Conservation (phyloP, 768 basidiomycete genomes). For the Boletus insuetus region DNA sequence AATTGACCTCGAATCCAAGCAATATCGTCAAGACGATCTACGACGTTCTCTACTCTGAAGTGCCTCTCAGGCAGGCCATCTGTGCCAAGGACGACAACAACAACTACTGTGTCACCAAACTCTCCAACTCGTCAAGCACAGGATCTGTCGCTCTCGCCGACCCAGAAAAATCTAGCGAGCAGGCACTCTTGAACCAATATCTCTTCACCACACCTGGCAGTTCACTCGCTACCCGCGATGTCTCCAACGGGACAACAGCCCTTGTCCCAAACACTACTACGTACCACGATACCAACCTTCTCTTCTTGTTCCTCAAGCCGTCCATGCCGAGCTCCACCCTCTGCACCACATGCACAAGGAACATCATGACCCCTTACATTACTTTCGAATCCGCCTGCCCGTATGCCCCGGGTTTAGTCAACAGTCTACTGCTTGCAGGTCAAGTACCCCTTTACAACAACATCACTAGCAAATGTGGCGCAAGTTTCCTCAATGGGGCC, state of each 20-base stretch:
- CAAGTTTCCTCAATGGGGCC: conserved; percentile 63
- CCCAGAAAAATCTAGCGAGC: conserved; percentile 5
- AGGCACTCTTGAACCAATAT: conserved; percentile 20
- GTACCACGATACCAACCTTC: conserved; percentile 58
- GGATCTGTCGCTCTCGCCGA: conserved; percentile 15
- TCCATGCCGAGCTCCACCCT: conserved; percentile 46
- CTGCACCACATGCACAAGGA: conserved; percentile 82
- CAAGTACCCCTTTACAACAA: conserved; percentile 66
- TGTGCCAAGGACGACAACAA: conserved; percentile 75
- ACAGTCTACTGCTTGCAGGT: conserved; percentile 61
- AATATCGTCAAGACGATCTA: conserved; percentile 60
- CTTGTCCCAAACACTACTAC: conserved; percentile 52
- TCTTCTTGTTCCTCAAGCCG: conserved; percentile 77
- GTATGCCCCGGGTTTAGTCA: conserved; percentile 71
- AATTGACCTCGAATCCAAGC: conserved; percentile 57
- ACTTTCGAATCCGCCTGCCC: conserved; percentile 65
- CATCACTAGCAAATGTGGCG: conserved; percentile 63
- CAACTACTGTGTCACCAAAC: conserved; percentile 63
- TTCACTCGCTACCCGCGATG: conserved; percentile 25
- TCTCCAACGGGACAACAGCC: conserved; percentile 26
- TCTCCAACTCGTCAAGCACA: conserved; percentile 32
- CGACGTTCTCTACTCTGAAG: conserved; percentile 73
- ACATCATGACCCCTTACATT: conserved; percentile 74
- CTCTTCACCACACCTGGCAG: conserved; percentile 24
- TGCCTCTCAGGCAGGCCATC: conserved; percentile 62